Conservation (phyloP, 495 filamentous ascomycete species). For the Penicillium lagena region DNA sequence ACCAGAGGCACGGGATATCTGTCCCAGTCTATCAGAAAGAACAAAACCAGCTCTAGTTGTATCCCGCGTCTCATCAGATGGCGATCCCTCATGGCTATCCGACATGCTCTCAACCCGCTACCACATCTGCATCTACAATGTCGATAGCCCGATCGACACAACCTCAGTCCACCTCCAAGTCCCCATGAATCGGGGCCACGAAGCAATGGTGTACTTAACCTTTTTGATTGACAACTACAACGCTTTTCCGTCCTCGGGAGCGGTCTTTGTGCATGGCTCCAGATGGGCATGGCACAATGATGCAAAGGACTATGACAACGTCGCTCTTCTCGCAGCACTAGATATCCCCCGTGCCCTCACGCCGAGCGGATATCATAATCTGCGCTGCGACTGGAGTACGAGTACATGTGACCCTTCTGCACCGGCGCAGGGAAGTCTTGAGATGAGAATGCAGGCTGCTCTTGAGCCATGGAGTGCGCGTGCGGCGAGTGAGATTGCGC, state of each 20-base stretch:
- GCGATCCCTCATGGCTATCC: conserved; percentile 34
- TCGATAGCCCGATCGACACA: conserved; percentile 42
- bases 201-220: conserved; percentile 61
- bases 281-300: conserved; percentile 43
- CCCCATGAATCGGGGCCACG: conserved; percentile 59
- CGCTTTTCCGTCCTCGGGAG: conserved; percentile 40
- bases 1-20: conserved; percentile 23
- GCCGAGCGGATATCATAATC: conserved; percentile 35
- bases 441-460: conserved; percentile 27
- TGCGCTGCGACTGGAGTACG: conserved; percentile 41
- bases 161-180: conserved; percentile 39
- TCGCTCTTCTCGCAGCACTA: conserved; percentile 25
- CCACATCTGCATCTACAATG: conserved; percentile 47
- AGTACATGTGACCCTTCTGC: conserved; percentile 26
- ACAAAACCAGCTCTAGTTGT: conserved; percentile 35
- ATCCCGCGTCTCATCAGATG: conserved; percentile 27
- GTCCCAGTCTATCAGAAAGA: conserved; percentile 22
- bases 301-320: conserved; percentile 33
- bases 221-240: conserved; percentile 65
- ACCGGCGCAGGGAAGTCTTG: conserved; percentile 31
- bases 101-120: conserved; percentile 21
- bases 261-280: conserved; percentile 39
- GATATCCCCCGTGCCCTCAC: conserved; percentile 24
- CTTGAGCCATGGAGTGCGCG: conserved; percentile 35
- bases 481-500: conserved; percentile 28